These are phyloP conservation scores for Corylus heterophylla DNA, from an alignment of 306 rosid species.

Conservation along the genomic window DNA sequence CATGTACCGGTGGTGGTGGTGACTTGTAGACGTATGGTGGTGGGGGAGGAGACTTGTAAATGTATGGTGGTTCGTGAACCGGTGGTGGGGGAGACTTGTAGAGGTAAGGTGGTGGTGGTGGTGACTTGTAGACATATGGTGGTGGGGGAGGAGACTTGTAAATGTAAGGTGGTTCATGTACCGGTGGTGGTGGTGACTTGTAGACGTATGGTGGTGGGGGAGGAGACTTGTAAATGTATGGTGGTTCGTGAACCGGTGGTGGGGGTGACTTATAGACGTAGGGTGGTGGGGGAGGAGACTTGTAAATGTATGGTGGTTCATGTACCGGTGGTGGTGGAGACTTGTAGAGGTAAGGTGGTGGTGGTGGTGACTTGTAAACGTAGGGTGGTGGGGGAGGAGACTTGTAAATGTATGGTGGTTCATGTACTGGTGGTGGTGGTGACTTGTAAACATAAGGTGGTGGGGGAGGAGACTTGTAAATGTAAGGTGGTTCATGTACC, in stretches of 20 bases:
- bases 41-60: too few species aligned
- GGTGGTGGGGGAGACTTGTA: conserved; percentile 29
- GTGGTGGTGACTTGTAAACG: conserved; percentile 29
- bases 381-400: conserved; percentile 7
- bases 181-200: conserved; percentile 24
- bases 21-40: conserved; percentile 2
- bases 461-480: conserved; percentile 25
- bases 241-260: conserved; percentile 19
- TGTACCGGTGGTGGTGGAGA: conserved; percentile 20
- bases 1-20: conserved; percentile 39
- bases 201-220: conserved; percentile 23
- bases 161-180: not conserved
- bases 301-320: conserved; percentile 14
- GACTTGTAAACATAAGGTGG: conserved; percentile 31
- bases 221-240: conserved; percentile 35
- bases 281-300: conserved; percentile 23
- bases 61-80: not conserved
- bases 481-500: conserved; percentile 1
- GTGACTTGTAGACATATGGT: conserved; percentile 17
- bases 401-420: conserved; percentile 4
- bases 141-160: conserved; percentile 32
- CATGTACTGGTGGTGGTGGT: conserved; percentile 30
- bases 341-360: not conserved
- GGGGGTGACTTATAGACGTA: conserved; percentile 43
- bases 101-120: not conserved